Base-by-base conservation (phyloP, 176 grass and related monocot genomes). In the Secale cereale region DNA sequence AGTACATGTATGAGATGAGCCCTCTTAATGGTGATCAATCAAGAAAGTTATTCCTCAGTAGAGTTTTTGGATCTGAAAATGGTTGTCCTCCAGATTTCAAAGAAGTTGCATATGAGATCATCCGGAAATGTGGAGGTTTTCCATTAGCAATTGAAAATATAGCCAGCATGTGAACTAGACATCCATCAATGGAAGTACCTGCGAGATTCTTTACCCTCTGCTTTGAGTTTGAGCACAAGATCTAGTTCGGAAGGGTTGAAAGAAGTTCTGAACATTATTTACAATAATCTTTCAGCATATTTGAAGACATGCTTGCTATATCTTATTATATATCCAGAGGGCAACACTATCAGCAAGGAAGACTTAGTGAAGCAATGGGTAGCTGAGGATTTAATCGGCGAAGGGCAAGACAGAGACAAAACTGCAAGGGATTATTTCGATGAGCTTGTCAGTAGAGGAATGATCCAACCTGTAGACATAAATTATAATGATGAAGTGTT, bases 231-330 rank as follows among this genome's bases (percentile, higher is more conserved):
- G 22, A 45, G 8, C 13, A 41, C 4, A 29, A 8, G 11, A 6
- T 7, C 59, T 26, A 30, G 4, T 32, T 19, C 14, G 0, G 74
- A 80, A 65, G 60, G 16, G 17, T 30, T 65, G 60, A 80, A 28
- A 46, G 3, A 28, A 7, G 6, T 80, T 25, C 4, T 80, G 4
- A 40, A 40, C 33, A 36, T 78, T 10, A 41, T 13, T 22, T 78
- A 63, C 0, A 3, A 10, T 78, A 59, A 65, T 65, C 78, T 80
- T 30, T 41, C 78, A 22, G 61, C 30, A 48, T 1, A 66, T 29
- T 31, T 80, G 26, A 80, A 66, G 61, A 46, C 37, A 65, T 80
- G 78, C 26, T 66, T 80, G 23, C 36, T 65, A 22, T 80, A 80
- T 65, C 15, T 65, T 28, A 31, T 4, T 29, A 65, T 45, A 3